A percentile compares a stretch with the other conserved stretches of the same genome.
Evolutionary conservation across 306 rosid species (phyloP).

Genomic region (Rosa lucieae): DNA sequence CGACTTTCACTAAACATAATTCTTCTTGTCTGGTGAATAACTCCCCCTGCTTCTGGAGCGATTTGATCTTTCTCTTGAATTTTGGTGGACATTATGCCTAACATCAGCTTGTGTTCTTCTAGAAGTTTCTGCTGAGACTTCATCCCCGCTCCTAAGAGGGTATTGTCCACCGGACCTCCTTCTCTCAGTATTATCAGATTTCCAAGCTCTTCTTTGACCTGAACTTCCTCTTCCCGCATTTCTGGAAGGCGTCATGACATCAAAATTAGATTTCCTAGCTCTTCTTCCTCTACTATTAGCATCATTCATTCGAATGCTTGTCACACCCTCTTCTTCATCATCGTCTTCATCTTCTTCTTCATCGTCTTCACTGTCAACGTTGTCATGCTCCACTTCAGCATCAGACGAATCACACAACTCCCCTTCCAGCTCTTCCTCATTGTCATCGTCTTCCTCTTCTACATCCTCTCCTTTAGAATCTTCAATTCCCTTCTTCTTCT

Average conservation of each 20-base stretch:
- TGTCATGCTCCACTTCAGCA: conserved; percentile 39
- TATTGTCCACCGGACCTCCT: conserved; percentile 27
- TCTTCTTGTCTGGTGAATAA: neutral
- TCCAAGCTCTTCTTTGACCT: conserved; percentile 2
- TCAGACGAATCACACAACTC: conserved; percentile 35
- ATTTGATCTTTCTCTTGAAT: neutral
- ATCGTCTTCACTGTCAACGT: conserved; percentile 22
- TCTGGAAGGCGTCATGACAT: neutral
- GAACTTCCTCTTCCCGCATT: conserved; percentile 16
- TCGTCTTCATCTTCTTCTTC: neutral
- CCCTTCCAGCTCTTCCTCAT: conserved; percentile 34
- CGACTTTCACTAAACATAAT: neutral
- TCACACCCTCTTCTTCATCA: conserved; percentile 26
- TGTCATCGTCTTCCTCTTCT: conserved; percentile 23
- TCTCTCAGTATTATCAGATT: conserved; percentile 33
- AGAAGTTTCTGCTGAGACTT: conserved; percentile 16
- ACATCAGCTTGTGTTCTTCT: conserved; percentile 9
- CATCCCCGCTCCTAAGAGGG: conserved; percentile 19
- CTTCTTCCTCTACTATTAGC: conserved; percentile 21
- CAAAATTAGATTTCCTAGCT: conserved; percentile 14
- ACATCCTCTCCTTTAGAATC: conserved; percentile 24
- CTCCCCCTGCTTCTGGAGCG: conserved; percentile 13
- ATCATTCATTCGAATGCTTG: conserved; percentile 22
- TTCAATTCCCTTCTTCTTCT: conserved; percentile 21
- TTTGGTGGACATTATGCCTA: neutral